Conservation (phyloP, 306 rosid genomes). For the Quercus engelmannii region DNA sequence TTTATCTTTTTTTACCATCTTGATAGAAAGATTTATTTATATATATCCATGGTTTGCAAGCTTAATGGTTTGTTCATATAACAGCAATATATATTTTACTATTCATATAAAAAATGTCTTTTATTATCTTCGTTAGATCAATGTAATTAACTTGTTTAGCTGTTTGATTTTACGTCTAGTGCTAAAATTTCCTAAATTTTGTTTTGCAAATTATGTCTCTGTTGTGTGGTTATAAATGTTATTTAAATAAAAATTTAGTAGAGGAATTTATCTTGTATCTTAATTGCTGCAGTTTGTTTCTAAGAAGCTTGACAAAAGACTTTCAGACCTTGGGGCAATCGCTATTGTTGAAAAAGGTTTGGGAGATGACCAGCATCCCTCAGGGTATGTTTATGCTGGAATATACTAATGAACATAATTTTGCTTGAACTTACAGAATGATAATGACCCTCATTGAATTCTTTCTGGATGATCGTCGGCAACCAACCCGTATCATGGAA, state of each 20-base stretch:
- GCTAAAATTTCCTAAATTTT: background rate
- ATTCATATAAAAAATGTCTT: background rate
- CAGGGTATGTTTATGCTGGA: slow-evolving; percentile 58
- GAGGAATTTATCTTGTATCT: background rate
- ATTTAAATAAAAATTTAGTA: background rate
- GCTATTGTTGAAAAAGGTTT: slow-evolving; percentile 71
- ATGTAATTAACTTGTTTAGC: background rate
- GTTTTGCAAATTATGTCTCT: background rate
- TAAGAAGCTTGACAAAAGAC: slow-evolving; percentile 91
- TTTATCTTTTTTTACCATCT: background rate
- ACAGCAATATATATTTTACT: background rate
- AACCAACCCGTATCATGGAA: too few species aligned
- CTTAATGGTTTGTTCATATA: background rate
- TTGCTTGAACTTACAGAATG: slow-evolving; percentile 16
- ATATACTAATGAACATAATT: background rate
- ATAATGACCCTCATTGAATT: slow-evolving; percentile 5
- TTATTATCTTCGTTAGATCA: background rate
- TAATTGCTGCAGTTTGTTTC: slow-evolving; percentile 73
- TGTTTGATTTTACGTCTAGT: background rate
- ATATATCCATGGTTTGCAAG: background rate
- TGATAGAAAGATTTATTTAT: background rate
- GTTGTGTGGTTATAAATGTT: background rate
- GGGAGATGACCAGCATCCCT: slow-evolving; percentile 95
- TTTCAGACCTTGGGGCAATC: slow-evolving; percentile 74
- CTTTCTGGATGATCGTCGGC: too few species aligned